These are phyloP conservation scores for Cyamopsis tetragonoloba DNA, from an alignment of 306 rosid species.

Conservation along the genomic window DNA sequence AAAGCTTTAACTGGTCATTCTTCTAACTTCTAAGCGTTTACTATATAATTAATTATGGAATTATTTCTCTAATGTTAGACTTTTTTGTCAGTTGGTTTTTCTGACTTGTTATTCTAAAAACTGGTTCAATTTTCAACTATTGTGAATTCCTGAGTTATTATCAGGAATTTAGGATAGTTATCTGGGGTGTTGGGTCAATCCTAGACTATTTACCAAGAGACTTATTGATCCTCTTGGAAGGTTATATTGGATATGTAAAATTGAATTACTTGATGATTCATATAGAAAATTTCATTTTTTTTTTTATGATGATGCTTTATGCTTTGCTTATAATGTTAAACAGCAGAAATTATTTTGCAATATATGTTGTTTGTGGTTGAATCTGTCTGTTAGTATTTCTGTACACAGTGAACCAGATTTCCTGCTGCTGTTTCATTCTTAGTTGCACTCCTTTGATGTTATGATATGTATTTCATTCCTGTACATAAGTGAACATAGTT, in stretches of 20 bases:
- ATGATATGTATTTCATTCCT: not conserved
- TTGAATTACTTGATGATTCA: not conserved
- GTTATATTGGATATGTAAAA: not conserved
- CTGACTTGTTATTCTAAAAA: slow-evolving; percentile 2
- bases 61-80: not conserved
- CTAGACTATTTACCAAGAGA: not conserved
- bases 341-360: not conserved
- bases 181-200: slow-evolving; percentile 8
- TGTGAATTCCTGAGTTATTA: not conserved
- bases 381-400: not conserved
- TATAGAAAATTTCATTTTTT: not conserved
- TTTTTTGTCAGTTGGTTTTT: not conserved
- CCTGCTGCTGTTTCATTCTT: not conserved
- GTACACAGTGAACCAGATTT: not conserved
- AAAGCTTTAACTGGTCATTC: not conserved
- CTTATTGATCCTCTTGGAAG: not conserved
- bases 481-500: not conserved
- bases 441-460: not conserved
- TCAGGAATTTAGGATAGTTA: not conserved
- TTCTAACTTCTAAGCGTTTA: not conserved
- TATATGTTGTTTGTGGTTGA: not conserved
- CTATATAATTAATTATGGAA: not conserved
- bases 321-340: slow-evolving; percentile 9
- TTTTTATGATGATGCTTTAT: not conserved
- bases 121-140: slow-evolving; percentile 3